phyloP scores from a whole-genome alignment of 2,329 filamentous ascomycete species.

The Exophiala spinifera region DNA sequence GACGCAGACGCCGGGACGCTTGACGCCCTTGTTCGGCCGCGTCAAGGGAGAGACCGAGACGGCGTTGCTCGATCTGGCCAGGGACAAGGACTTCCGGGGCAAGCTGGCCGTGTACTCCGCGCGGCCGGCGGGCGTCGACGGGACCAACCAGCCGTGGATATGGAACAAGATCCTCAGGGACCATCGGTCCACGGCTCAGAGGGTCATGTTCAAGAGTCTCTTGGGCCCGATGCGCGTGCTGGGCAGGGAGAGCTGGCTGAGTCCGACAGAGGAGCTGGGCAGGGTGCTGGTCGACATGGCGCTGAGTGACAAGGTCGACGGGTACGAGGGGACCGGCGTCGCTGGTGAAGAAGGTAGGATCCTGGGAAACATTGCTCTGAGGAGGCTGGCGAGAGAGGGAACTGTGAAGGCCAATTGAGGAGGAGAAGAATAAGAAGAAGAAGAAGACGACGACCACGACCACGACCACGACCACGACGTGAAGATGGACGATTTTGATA shows the following conservation, averaged over 20 bases:
- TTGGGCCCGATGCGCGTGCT: conserved; percentile 23
- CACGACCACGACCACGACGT: too few species aligned
- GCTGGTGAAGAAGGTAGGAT: conserved; percentile 16
- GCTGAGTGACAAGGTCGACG: conserved; percentile 24
- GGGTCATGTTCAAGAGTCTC: conserved; percentile 26
- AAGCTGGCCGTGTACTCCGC: conserved; percentile 55
- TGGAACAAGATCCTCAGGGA: conserved; percentile 30
- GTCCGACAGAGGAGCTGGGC: conserved; percentile 47
- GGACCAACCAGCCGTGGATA: conserved; percentile 40
- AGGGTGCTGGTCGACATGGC: conserved; percentile 50
- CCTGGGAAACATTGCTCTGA: conserved; percentile 15
- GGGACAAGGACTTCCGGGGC: conserved; percentile 39
- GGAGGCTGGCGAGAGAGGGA: conserved; percentile 10
- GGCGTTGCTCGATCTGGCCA: conserved; percentile 53
- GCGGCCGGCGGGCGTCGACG: conserved; percentile 61
- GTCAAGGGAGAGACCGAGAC: conserved; percentile 68
- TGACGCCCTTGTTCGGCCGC: conserved; percentile 58
- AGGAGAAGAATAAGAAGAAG: too few species aligned
- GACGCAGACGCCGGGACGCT: conserved; percentile 54
- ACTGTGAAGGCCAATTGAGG: too few species aligned
- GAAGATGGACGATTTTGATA: too few species aligned
- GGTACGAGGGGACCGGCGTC: conserved; percentile 10
- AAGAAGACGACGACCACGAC: too few species aligned
- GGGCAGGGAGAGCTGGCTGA: conserved; percentile 5
- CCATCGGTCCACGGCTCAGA: conserved; percentile 30